These are phyloP conservation scores for Debaryomycetaceae sp. DNA, from an alignment of 1,139 yeast genomes.

Conservation along the genomic window DNA sequence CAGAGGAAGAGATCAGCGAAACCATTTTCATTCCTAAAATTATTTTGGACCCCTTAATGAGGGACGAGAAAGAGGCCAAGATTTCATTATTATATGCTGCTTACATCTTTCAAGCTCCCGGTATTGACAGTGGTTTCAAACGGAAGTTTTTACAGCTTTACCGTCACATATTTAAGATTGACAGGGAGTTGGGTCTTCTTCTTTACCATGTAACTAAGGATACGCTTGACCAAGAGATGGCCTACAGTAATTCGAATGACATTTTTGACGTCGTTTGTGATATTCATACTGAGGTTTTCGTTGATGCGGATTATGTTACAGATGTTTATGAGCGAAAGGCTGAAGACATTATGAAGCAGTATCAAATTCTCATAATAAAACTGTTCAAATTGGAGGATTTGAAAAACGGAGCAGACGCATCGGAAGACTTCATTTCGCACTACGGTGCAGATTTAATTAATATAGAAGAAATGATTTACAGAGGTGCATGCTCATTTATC, in stretches of 20 bases:
- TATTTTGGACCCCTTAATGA: slow-evolving; percentile 47
- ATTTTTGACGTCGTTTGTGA: slow-evolving; percentile 27
- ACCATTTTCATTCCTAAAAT: slow-evolving; percentile 43
- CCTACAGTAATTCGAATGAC: slow-evolving; percentile 26
- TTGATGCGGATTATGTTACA: slow-evolving; percentile 16
- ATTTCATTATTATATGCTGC: slow-evolving; percentile 53
- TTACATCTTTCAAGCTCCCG: slow-evolving; percentile 45
- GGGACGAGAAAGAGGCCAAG: slow-evolving; percentile 39
- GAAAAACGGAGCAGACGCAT: not conserved
- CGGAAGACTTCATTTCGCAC: not conserved
- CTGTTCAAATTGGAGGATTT: slow-evolving; percentile 12
- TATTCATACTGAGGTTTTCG: slow-evolving; percentile 22
- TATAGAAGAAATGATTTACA: slow-evolving; percentile 36
- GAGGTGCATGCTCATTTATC: slow-evolving; percentile 36
- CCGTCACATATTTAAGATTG: slow-evolving; percentile 35
- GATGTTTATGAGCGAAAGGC: slow-evolving; percentile 13
- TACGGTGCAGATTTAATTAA: slow-evolving; percentile 17
- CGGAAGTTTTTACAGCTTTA: slow-evolving; percentile 52
- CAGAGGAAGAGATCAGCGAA: slow-evolving; percentile 25
- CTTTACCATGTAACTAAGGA: slow-evolving; percentile 44
- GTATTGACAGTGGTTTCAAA: slow-evolving; percentile 43
- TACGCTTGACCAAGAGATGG: slow-evolving; percentile 36
- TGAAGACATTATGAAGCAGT: slow-evolving; percentile 5
- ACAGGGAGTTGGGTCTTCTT: slow-evolving; percentile 36
- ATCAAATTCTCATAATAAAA: slow-evolving; percentile 1